Conservation (phyloP, 2,329 filamentous ascomycete species). For the Ophiosphaerella narmari region DNA sequence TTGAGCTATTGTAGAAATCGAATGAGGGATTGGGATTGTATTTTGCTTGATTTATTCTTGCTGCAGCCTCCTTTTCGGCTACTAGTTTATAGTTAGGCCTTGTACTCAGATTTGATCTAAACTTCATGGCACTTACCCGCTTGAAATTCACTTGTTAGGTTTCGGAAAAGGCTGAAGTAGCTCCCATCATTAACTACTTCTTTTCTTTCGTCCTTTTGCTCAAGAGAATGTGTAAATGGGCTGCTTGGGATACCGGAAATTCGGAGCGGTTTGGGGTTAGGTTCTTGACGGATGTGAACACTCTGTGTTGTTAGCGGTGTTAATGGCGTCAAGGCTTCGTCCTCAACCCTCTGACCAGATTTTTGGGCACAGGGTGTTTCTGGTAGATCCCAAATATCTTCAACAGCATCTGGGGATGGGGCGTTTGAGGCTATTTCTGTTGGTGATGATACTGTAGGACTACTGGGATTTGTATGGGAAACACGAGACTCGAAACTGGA, state of each 20-base stretch:
- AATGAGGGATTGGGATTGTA: background rate
- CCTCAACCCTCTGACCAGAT: too few relatives aligned
- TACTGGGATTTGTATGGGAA: too few relatives aligned
- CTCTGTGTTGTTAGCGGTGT: conserved; percentile 1
- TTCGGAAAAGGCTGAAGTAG: background rate
- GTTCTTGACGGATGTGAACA: background rate
- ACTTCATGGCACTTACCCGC: background rate
- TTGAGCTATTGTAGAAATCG: background rate
- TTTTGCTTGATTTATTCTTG: background rate
- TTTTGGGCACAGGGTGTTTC: background rate
- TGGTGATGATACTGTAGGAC: too few relatives aligned
- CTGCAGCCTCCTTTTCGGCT: background rate
- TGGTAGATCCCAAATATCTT: conserved; percentile 1
- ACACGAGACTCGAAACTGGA: too few relatives aligned
- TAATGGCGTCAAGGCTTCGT: background rate
- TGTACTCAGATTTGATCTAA: background rate
- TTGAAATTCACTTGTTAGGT: background rate
- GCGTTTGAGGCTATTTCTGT: background rate
- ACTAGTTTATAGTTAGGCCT: background rate
- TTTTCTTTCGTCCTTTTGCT: background rate
- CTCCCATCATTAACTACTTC: background rate
- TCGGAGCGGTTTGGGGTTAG: background rate
- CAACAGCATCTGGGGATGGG: background rate
- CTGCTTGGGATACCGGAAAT: background rate
- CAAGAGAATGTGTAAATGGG: background rate